Evolutionary conservation across 2,329 filamentous ascomycete genomes (phyloP).

Genomic region (Paecilomyces niveus): DNA sequence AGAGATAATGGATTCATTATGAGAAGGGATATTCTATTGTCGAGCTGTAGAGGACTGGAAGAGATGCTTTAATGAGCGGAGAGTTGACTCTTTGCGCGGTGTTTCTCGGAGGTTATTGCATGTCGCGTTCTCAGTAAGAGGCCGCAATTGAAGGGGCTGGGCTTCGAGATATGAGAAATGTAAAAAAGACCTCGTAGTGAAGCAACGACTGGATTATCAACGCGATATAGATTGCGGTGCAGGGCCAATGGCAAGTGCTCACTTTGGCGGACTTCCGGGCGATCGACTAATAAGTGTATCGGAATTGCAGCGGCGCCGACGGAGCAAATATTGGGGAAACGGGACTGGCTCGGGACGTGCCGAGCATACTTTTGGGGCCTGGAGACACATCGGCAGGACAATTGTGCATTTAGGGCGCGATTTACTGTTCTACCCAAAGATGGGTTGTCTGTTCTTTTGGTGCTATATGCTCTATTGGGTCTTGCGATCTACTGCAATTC

Average conservation of each 20-base stretch:
- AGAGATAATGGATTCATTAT: neutral
- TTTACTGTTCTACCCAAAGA: no score
- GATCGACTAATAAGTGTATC: neutral
- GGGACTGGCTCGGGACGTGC: neutral
- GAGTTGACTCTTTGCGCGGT: neutral
- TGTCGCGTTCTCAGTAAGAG: neutral
- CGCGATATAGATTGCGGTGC: neutral
- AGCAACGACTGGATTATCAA: neutral
- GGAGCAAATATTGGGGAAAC: neutral
- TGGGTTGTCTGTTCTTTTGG: neutral
- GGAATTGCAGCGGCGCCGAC: neutral
- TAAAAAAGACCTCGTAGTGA: neutral
- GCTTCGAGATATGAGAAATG: no score
- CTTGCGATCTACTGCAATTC: no score
- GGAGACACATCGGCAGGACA: neutral
- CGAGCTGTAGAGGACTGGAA: neutral
- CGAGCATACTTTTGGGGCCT: neutral
- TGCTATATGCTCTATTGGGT: no score
- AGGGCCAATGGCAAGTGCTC: neutral
- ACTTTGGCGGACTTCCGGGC: neutral
- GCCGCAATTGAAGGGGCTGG: neutral
- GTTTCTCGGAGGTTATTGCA: neutral
- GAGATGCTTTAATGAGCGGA: neutral
- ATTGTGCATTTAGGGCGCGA: no score
- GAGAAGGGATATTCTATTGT: neutral